Evolutionary conservation across 1,284 basidiomycete species (phyloP).

Genomic region (Gymnopus androsaceus): DNA sequence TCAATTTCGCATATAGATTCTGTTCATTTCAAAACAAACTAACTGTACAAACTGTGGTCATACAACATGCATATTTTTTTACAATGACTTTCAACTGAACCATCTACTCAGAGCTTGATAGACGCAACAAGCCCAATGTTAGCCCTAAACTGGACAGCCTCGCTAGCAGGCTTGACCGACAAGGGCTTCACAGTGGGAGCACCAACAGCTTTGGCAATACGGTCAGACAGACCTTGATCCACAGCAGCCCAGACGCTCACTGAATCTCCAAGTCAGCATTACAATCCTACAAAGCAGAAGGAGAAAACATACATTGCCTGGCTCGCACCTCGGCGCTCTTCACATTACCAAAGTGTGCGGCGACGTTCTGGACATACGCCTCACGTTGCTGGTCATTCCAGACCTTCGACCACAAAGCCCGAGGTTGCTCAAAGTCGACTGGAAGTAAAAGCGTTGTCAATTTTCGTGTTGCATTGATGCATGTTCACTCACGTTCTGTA

Average conservation of each 20-base stretch:
- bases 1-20: too few relatives aligned
- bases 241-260: constrained; percentile 83
- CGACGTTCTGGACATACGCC: constrained; percentile 77
- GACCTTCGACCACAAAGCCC: constrained; percentile 77
- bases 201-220: constrained; percentile 75
- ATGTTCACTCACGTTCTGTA: constrained; percentile 59
- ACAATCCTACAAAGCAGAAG: not conserved
- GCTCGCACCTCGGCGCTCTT: constrained; percentile 68
- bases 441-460: constrained; percentile 6
- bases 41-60: not conserved
- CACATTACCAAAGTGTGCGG: constrained; percentile 70
- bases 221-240: constrained; percentile 69
- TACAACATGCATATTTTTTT: not conserved
- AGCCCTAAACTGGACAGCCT: constrained; percentile 56
- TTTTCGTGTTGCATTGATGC: not conserved
- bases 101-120: constrained; percentile 2
- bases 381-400: constrained; percentile 69
- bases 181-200: constrained; percentile 60
- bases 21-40: not conserved
- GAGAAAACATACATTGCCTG: constrained; percentile 60
- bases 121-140: constrained; percentile 36
- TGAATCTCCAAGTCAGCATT: constrained; percentile 29
- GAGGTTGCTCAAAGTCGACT: constrained; percentile 93
- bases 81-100: not conserved
- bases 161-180: constrained; percentile 59